phyloP scores from a whole-genome alignment of 306 rosid genomes.

The Quercus parvula region DNA sequence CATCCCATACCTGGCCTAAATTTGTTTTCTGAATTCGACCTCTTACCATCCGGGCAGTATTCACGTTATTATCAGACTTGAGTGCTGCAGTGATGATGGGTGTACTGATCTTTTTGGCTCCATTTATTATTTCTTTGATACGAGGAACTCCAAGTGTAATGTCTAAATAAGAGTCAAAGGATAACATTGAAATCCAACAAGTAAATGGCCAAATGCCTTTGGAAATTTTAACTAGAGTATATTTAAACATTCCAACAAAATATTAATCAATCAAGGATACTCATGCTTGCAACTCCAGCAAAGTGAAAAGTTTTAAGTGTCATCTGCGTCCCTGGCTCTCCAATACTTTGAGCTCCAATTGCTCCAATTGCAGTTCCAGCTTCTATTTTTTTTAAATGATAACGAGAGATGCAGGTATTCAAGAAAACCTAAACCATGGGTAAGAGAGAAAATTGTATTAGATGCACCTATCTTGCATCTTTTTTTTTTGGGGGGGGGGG shows the following conservation, averaged over 20 bases:
- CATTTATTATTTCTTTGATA: constrained; percentile 89
- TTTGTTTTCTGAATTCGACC: constrained; percentile 93
- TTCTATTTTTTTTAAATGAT: constrained; percentile 66
- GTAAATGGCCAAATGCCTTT: background rate
- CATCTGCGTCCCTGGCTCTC: constrained; percentile 99
- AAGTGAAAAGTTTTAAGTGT: constrained; percentile 92
- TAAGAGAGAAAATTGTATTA: constrained; percentile 1
- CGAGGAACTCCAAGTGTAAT: constrained; percentile 97
- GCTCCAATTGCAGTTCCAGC: constrained; percentile 94
- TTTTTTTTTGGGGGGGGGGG: too few relatives aligned
- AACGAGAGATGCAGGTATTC: constrained; percentile 80
- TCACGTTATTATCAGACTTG: constrained; percentile 46
- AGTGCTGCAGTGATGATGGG: constrained; percentile 86
- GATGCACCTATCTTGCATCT: background rate
- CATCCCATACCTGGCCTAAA: constrained; percentile 69
- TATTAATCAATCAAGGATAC: constrained; percentile 63
- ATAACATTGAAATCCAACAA: constrained; percentile 31
- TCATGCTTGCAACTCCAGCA: constrained; percentile 99
- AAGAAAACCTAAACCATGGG: constrained; percentile 58
- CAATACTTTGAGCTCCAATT: constrained; percentile 98
- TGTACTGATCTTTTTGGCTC: constrained; percentile 67
- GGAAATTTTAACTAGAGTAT: constrained; percentile 7
- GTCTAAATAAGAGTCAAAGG: constrained; percentile 59
- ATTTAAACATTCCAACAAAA: background rate
- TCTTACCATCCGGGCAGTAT: constrained; percentile 62